Evolutionary conservation across 345 rosid species (phyloP), one percentile per base, ranked within the genome.

Genomic region (Diplotaxis tenuifolia): DNA sequence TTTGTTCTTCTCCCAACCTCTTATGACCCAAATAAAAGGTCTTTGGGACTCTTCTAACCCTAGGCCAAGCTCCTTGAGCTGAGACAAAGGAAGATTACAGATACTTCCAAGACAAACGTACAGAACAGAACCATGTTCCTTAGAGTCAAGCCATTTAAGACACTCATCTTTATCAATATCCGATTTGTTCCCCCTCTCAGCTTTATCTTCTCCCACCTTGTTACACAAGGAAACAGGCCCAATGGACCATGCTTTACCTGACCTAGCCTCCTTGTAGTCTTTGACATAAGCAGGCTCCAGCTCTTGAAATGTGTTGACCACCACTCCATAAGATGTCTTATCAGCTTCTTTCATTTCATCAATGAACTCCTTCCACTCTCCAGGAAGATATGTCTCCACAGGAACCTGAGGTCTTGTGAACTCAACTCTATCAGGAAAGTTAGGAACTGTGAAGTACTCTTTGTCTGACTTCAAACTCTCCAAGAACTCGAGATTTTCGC

Each of bases 11-110:
- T 75, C 77, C 18, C 76, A 82, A 3, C 79, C 66, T 77, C 82
- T 82, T 7, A 77, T 77, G 5, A 83, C 92, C 96, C 89, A 90
- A 19, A 90, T 70, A 31, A 85, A 87, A 0, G 82, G 77, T 15
- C 65, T 66, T 12, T 67, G 59, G 4, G 87, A 83, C 29, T 78
- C 83, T 21, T 83, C 88, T 0, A 88, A 59, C 12, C 84, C 92
- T 45, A 84, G 18, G 0, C 87, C 87, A 0, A 83, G 75, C 54
- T 85, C 88, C 34, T 59, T 80, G 78, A 84, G 40, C 19, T 84
- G 86, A 2, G 54, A 7, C 16, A 49, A 3, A 4, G 76, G 61
- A 15, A 82, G 72, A 27, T 59, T 73, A 25, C 74, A 63, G 1
- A 82, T 16, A 67, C 83, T 84, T 29, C 89, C 89, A 0, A 83